Evolutionary conservation across 1,139 yeast species (phyloP), one percentile per base, ranked within the genome.

Genomic region (Zhuliangozyma blackwelliae): DNA sequence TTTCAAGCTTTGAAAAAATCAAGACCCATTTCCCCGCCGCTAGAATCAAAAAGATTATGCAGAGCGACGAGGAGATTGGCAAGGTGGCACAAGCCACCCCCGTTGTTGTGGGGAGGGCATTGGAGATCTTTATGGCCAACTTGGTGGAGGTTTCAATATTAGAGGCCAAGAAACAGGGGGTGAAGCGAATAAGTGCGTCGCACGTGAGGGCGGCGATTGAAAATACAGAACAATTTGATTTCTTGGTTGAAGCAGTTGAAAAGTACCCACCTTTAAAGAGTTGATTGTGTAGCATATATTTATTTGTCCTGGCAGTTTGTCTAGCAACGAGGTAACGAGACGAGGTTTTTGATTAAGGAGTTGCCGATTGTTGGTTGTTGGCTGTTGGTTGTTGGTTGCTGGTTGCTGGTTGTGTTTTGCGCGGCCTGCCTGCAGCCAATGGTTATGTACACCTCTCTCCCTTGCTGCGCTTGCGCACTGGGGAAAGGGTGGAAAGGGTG

Each of bases 61-160:
- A 92, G 57, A 83, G 95, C 35, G 99, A 92, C 59, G 98, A 92
- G 50, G 99, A 92, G 49, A 90, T 92, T 34, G 99, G 99, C 5
- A 92, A 92, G 59, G 98, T 94, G 11, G 97, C 98, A 8, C 97
- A 90, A 57, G 97, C 97, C 4, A 92, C 98, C 3, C 99, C 99
- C 0, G 84, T 92, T 20, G 90, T 90, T 25, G 96, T 92, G 10
- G 97, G 98, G 8, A 75, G 96, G 46, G 96, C 97, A 0, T 70
- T 92, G 38, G 98, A 92, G 62, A 77, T 88, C 44, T 92, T 92
- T 57, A 79, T 92, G 77, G 89, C 95, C 38, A 79, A 92, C 40
- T 71, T 94, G 43, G 95, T 92, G 36, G 92, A 86, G 51, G 90
- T 86, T 35, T 76, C 95, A 12, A 81, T 88, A 36, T 72, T 77